Evolutionary conservation across 805 yeast species (phyloP).

Genomic region (Nematodospora valgi): DNA sequence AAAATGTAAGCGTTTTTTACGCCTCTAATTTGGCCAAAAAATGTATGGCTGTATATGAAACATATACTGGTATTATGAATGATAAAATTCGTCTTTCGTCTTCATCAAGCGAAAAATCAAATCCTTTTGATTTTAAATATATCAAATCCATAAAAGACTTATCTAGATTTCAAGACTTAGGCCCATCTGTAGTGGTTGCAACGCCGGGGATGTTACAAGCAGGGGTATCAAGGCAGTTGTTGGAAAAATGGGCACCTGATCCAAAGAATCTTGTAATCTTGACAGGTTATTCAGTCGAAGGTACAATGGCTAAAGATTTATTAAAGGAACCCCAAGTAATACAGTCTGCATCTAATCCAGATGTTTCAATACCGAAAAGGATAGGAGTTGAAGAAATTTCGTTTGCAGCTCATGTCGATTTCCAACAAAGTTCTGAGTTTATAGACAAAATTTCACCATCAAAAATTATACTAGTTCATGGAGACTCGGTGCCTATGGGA

Average conservation of each 20-base stretch:
- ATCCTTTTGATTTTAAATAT: slow-evolving; percentile 88
- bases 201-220: slow-evolving; percentile 98
- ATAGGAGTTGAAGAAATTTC: slow-evolving; percentile 88
- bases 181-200: slow-evolving; percentile 94
- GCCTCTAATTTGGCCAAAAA: slow-evolving; percentile 92
- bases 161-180: slow-evolving; percentile 86
- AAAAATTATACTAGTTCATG: slow-evolving; percentile 89
- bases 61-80: slow-evolving; percentile 96
- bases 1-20: slow-evolving; percentile 78
- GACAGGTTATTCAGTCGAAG: slow-evolving; percentile 98
- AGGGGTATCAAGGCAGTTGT: slow-evolving; percentile 86
- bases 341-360: slow-evolving; percentile 79
- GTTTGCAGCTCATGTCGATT: slow-evolving; percentile 99
- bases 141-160: slow-evolving; percentile 75
- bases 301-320: slow-evolving; percentile 92
- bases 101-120: slow-evolving; percentile 35
- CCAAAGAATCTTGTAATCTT: slow-evolving; percentile 81
- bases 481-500: slow-evolving; percentile 98
- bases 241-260: slow-evolving; percentile 98
- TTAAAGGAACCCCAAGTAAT: slow-evolving; percentile 89
- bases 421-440: slow-evolving; percentile 86
- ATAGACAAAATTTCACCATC: slow-evolving; percentile 85
- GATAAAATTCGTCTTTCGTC: slow-evolving; percentile 74
- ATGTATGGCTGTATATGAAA: slow-evolving; percentile 96
- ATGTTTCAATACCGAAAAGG: slow-evolving; percentile 80